A percentile compares a stretch with the other conserved stretches of the same genome.
These are phyloP conservation scores for Decorospora gaudefroyi DNA, from an alignment of 2,329 filamentous ascomycete species.

Conservation along the genomic window DNA sequence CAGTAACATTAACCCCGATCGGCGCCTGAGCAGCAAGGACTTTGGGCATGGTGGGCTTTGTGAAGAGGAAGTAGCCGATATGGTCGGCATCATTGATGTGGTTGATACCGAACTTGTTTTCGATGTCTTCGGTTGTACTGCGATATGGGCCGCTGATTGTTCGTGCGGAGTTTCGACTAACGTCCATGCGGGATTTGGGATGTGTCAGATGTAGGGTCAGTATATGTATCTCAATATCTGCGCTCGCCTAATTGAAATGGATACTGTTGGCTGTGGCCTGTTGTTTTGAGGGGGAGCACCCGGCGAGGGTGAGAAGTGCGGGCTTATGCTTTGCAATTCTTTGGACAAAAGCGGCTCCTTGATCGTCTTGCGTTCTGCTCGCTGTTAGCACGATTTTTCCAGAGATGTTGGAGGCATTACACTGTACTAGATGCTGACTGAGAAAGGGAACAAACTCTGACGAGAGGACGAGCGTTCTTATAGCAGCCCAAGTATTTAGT, in stretches of 20 bases:
- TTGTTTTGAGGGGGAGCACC: slow-evolving; percentile 52
- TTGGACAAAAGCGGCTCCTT: slow-evolving; percentile 36
- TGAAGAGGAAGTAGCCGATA: slow-evolving; percentile 56
- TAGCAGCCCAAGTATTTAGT: too few species aligned
- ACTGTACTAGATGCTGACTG: too few species aligned
- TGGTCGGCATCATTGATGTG: slow-evolving; percentile 59
- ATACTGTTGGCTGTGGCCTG: slow-evolving; percentile 49
- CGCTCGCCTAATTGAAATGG: slow-evolving; percentile 28
- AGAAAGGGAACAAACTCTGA: too few species aligned
- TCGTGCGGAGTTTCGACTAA: slow-evolving; percentile 52
- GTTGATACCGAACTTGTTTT: slow-evolving; percentile 54
- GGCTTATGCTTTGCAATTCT: slow-evolving; percentile 37
- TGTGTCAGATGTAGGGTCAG: slow-evolving; percentile 45
- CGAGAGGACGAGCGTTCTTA: too few species aligned
- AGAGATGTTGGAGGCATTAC: slow-evolving; percentile 52
- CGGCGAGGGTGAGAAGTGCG: slow-evolving; percentile 41
- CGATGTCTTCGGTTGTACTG: slow-evolving; percentile 43
- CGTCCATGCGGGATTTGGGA: slow-evolving; percentile 46
- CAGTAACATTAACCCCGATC: slow-evolving; percentile 53
- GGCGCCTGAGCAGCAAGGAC: slow-evolving; percentile 41
- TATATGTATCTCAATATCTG: slow-evolving; percentile 42
- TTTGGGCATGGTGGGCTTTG: slow-evolving; percentile 52
- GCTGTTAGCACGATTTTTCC: slow-evolving; percentile 51
- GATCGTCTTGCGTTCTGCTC: slow-evolving; percentile 36
- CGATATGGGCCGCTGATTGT: slow-evolving; percentile 44